Evolutionary conservation across 192 early-diverging fungal genomes (phyloP), one percentile per base, ranked within the genome.

Genomic region (Gamsiella multidivaricata): DNA sequence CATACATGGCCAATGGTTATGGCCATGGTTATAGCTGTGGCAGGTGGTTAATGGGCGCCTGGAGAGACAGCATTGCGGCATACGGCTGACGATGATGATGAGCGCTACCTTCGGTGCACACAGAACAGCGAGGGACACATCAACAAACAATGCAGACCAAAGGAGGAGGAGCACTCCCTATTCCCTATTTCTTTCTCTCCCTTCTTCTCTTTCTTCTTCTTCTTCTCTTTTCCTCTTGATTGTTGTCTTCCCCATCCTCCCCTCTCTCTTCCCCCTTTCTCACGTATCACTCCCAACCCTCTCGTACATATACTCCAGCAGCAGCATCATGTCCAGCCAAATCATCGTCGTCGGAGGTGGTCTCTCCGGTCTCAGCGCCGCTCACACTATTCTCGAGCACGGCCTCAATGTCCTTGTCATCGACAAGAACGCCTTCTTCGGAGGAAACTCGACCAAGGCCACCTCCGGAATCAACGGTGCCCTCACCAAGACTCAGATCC

Each of bases 401-500:
- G 94, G 94, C 33, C 90, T 90, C 42, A 92, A 92, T 57, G 94
- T 95, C 68, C 74, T 94, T 43, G 79, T 96, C 34, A 73, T 95
- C 32, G 94, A 95, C 78, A 96, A 96, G 80, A 95, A 96, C 81
- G 80, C 90, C 66, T 95, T 94, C 85, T 87, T 96, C 64, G 94
- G 94, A 45, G 96, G 96, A 29, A 98, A 98, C 90, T 97, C 96
- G 42, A 96, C 96, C 67, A 98, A 98, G 85, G 97, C 97, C 25
- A 97, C 96, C 17, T 97, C 96, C 5, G 97, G 97, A 60, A 98
- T 98, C 82, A 98, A 97, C 86, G 96, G 96, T 43, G 96, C 92
- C 39, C 83, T 92, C 36, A 98, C 97, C 43, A 87, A 86, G 52
- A 94, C 94, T 47, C 97, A 98, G 73, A 83, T 89, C 37, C 62